Evolutionary conservation across 208 protist genomes (phyloP).

Genomic region (Trypanosoma congolense): DNA sequence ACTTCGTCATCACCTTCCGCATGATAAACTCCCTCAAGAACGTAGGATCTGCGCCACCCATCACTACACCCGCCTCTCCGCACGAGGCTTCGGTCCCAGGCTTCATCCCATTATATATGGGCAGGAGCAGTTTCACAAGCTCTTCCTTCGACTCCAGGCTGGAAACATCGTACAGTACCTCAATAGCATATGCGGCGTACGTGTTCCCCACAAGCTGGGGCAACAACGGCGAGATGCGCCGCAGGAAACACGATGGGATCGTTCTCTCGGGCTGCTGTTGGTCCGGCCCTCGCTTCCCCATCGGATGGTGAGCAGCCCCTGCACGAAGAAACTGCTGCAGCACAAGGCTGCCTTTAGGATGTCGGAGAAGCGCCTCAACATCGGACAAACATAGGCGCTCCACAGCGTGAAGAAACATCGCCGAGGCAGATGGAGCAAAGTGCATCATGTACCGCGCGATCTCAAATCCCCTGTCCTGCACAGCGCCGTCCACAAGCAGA

Average conservation of each 20-base stretch:
- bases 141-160: slow-evolving; percentile 72
- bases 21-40: slow-evolving; percentile 47
- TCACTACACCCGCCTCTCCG: slow-evolving; percentile 12
- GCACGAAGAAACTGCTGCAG: slow-evolving; percentile 76
- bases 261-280: slow-evolving; percentile 7
- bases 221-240: slow-evolving; percentile 46
- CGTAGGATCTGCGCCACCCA: neutral
- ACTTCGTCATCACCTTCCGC: slow-evolving; percentile 81
- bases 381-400: slow-evolving; percentile 67
- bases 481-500: slow-evolving; percentile 50
- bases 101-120: slow-evolving; percentile 36
- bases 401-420: slow-evolving; percentile 53
- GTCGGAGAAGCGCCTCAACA: slow-evolving; percentile 32
- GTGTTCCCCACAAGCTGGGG: slow-evolving; percentile 39
- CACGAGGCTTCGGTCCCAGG: slow-evolving; percentile 16
- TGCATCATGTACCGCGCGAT: slow-evolving; percentile 68
- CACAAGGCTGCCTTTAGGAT: slow-evolving; percentile 64
- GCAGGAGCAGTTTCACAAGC: slow-evolving; percentile 62
- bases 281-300: slow-evolving; percentile 2
- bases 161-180: slow-evolving; percentile 67
- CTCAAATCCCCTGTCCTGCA: slow-evolving; percentile 60
- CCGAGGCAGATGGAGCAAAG: slow-evolving; percentile 50
- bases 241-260: slow-evolving; percentile 42
- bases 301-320: slow-evolving; percentile 9
- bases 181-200: slow-evolving; percentile 71